Conservation (phyloP, 768 basidiomycete species). For the Xerocomellus intermedius region DNA sequence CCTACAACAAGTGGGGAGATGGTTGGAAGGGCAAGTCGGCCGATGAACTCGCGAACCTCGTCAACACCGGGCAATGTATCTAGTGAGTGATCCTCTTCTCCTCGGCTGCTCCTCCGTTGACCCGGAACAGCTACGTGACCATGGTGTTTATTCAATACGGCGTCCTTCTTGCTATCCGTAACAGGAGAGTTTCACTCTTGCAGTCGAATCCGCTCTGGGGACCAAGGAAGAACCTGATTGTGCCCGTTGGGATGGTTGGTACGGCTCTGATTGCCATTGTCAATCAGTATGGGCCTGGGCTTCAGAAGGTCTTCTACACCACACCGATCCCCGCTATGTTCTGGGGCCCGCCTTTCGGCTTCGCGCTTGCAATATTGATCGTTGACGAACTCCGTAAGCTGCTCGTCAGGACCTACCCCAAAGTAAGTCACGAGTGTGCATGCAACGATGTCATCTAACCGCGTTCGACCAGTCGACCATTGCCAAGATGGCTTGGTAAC, state of each 20-base stretch:
- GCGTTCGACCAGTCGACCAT: slow-evolving; percentile 30
- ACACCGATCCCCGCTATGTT: slow-evolving; percentile 46
- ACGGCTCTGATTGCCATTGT: slow-evolving; percentile 44
- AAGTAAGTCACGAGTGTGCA: slow-evolving; percentile 25
- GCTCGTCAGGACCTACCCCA: slow-evolving; percentile 43
- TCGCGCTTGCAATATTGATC: slow-evolving; percentile 40
- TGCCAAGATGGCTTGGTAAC: slow-evolving; percentile 40
- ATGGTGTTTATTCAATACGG: slow-evolving; percentile 49
- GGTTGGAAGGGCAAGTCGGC: slow-evolving; percentile 35
- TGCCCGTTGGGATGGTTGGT: slow-evolving; percentile 37
- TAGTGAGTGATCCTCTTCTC: slow-evolving; percentile 34
- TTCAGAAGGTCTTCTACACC: slow-evolving; percentile 44
- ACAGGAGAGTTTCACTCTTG: slow-evolving; percentile 43
- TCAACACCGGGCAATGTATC: slow-evolving; percentile 43
- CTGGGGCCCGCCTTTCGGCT: slow-evolving; percentile 47
- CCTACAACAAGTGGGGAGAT: slow-evolving; percentile 39
- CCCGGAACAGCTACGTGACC: slow-evolving; percentile 41
- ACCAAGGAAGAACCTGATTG: slow-evolving; percentile 42
- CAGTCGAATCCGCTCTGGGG: slow-evolving; percentile 47
- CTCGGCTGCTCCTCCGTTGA: not conserved
- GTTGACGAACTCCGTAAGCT: slow-evolving; percentile 47
- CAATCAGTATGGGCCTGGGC: slow-evolving; percentile 44
- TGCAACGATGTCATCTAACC: slow-evolving; percentile 9
- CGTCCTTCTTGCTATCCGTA: slow-evolving; percentile 41
- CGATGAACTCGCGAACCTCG: slow-evolving; percentile 34